A percentile compares a stretch with the other conserved stretches of the same genome.
Evolutionary conservation across 2,329 filamentous ascomycete species (phyloP).

Genomic region (Fusarium irregulare): DNA sequence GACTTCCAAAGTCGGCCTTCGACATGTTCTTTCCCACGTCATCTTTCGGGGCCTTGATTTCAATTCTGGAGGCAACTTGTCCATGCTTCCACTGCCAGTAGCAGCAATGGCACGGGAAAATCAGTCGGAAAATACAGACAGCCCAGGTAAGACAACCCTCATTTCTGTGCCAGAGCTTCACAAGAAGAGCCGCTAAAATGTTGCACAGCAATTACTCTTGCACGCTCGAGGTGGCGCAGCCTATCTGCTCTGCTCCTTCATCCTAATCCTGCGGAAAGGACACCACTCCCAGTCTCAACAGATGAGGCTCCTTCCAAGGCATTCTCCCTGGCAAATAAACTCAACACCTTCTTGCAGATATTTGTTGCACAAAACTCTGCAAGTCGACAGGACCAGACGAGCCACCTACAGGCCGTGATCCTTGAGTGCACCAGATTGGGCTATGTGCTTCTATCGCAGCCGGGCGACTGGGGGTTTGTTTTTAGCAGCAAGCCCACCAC

Average conservation of each 20-base stretch:
- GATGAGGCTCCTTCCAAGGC: conserved; percentile 49
- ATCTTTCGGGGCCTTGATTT: conserved; percentile 52
- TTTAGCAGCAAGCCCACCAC: conserved; percentile 23
- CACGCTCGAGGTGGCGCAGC: conserved; percentile 56
- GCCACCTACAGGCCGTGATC: conserved; percentile 54
- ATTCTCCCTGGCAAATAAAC: conserved; percentile 46
- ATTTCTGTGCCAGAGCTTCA: neutral
- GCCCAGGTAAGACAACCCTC: conserved; percentile 47
- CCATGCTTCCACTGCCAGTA: conserved; percentile 53
- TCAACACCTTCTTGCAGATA: conserved; percentile 50
- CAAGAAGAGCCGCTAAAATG: neutral
- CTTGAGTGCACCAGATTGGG: conserved; percentile 56
- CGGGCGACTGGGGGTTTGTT: conserved; percentile 53
- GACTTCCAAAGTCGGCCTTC: conserved; percentile 50
- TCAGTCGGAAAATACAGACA: conserved; percentile 45
- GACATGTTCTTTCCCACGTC: conserved; percentile 53
- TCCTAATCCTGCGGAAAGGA: conserved; percentile 51
- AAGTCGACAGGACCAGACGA: conserved; percentile 49
- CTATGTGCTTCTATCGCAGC: conserved; percentile 57
- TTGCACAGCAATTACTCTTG: conserved; percentile 42
- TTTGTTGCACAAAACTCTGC: conserved; percentile 49
- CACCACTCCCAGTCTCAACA: conserved; percentile 48
- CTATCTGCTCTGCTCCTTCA: conserved; percentile 58
- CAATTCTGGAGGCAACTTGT: conserved; percentile 43
- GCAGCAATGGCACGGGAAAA: conserved; percentile 48